phyloP scores from a whole-genome alignment of 73 alveolate species.

The Tetrahymena thermophila region DNA sequence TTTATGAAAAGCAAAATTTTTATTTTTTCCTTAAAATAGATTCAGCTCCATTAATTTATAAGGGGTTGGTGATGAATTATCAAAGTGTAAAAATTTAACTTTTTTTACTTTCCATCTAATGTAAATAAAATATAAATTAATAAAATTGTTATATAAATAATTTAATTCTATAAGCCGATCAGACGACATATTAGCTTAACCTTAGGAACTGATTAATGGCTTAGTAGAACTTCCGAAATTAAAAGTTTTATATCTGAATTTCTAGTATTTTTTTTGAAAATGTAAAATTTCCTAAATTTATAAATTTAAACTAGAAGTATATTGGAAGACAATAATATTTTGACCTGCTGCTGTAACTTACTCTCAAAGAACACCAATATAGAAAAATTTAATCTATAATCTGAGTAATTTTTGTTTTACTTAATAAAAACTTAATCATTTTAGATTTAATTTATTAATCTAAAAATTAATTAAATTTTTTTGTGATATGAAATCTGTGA shows the following conservation, averaged over 20 bases:
- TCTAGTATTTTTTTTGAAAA: neutral
- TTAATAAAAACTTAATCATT: neutral
- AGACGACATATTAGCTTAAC: neutral
- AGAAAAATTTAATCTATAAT: neutral
- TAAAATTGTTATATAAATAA: neutral
- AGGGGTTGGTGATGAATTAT: neutral
- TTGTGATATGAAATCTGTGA: too few species aligned
- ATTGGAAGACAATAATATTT: neutral
- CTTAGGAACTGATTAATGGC: neutral
- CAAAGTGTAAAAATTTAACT: neutral
- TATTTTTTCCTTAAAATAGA: neutral
- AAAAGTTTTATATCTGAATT: neutral
- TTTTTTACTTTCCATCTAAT: neutral
- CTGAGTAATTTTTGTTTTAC: neutral
- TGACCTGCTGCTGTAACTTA: neutral
- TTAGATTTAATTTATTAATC: neutral
- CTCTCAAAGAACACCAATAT: neutral
- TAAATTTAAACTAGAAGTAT: neutral
- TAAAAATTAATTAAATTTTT: too few species aligned
- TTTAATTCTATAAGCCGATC: neutral
- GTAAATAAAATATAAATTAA: neutral
- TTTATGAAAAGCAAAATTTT: neutral
- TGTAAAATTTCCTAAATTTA: too few species aligned
- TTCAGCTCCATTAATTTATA: neutral
- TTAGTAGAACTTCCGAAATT: neutral